Evolutionary conservation across 2,329 filamentous ascomycete species (phyloP), one percentile per base, ranked within the genome.

Genomic region (Xylariales sp.): DNA sequence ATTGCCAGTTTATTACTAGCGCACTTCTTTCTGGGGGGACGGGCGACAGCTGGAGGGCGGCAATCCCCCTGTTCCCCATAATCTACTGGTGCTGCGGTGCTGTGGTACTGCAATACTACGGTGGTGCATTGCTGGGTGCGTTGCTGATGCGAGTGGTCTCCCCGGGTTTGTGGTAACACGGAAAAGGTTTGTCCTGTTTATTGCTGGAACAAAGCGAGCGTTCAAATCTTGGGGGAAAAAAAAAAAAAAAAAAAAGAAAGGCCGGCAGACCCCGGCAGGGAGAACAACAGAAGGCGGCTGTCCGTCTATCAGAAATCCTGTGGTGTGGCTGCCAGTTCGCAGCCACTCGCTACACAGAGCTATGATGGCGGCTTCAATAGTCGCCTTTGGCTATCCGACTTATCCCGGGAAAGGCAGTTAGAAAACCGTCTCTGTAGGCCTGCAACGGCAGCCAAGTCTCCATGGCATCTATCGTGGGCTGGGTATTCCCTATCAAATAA

Each of bases 341-440:
- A 68, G 68, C 68, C 65, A 65, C 62, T 57, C n/a, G 65, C 68
- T 63, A 67, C 64, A 67, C 60, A 64, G 18, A 69, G 28, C 43
- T 12, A 28, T 12, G 43, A 54, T 52, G 23, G 9, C 30, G 9
- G 23, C 14, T 28, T 58, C 64, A 34, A 34, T 55, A n/a, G n/a
- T 43, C 41, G n/a, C n/a, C 57, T 43, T 48, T 18, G 43, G 6
- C 65, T 18, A 32, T 59, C 61, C 62, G 62, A 54, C 57, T 49
- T 62, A 34, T 65, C 30, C 68, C 61, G 56, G 52, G 32, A 53
- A 53, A 36, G 53, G 56, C 50, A 60, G 58, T 28, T 34, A 59
- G 50, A 63, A 10, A n/a, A 30, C 30, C n/a, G 32, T 52, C 50
- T 39, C 16, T 57, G 56, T 48, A 34, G 60, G 56, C 48, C 64